Evolutionary conservation across 768 basidiomycete species (phyloP).

Genomic region (Leccinum boreale): DNA sequence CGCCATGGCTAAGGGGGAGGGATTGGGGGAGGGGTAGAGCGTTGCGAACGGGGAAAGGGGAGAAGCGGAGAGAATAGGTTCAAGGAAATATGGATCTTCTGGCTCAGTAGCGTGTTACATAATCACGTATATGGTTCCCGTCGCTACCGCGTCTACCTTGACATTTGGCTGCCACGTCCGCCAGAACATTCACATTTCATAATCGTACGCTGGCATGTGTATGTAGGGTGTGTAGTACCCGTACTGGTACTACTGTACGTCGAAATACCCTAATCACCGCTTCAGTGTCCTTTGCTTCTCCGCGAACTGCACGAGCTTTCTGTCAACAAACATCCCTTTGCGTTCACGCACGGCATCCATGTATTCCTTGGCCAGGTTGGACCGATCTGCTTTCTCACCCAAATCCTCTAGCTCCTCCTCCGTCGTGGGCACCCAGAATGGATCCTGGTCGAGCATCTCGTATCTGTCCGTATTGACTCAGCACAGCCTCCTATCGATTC

Average conservation of each 20-base stretch:
- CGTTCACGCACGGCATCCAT: constrained; percentile 88
- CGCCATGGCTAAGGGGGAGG: constrained; percentile 7
- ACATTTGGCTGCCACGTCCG: constrained; percentile 3
- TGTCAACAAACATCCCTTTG: constrained; percentile 94
- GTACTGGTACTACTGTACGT: background rate
- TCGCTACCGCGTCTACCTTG: constrained; percentile 12
- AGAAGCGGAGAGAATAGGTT: constrained; percentile 4
- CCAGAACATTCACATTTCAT: constrained; percentile 10
- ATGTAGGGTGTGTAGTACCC: background rate
- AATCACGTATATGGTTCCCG: constrained; percentile 15
- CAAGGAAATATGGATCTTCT: constrained; percentile 12
- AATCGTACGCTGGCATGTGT: background rate
- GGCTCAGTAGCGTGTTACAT: constrained; percentile 20
- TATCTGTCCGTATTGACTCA: constrained; percentile 50
- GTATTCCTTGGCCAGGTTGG: constrained; percentile 90
- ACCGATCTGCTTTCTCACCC: constrained; percentile 91
- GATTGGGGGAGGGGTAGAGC: background rate
- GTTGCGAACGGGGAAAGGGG: constrained; percentile 12
- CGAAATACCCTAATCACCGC: constrained; percentile 32
- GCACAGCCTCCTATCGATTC: background rate
- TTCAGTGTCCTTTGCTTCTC: constrained; percentile 95
- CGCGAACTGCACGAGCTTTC: constrained; percentile 91
- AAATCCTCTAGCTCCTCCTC: constrained; percentile 96
- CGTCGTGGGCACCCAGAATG: constrained; percentile 97
- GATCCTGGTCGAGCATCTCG: constrained; percentile 90